phyloP scores from a whole-genome alignment of 2,329 filamentous ascomycete genomes.

The Dothiorella sarmentorum region DNA sequence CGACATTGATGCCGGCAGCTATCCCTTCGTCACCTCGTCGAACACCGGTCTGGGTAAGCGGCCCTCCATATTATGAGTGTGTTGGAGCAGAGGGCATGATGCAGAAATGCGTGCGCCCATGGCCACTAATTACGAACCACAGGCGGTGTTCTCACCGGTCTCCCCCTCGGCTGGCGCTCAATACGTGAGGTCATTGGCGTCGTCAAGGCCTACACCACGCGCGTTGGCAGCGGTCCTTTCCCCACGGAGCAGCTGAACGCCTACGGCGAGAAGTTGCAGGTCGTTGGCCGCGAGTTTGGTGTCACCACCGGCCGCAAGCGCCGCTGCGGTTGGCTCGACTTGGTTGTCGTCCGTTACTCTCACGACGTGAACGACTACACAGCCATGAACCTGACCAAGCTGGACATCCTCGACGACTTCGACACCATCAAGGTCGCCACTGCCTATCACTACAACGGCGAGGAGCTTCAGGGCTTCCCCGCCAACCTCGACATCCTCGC shows the following conservation, averaged over 20 bases:
- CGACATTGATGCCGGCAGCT: constrained; percentile 57
- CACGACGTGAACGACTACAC: constrained; percentile 65
- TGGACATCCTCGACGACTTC: constrained; percentile 72
- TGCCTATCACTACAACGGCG: constrained; percentile 61
- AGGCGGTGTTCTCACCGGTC: constrained; percentile 61
- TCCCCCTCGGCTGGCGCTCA: constrained; percentile 59
- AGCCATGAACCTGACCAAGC: constrained; percentile 61
- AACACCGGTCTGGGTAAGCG: constrained; percentile 31
- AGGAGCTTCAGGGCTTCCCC: constrained; percentile 61
- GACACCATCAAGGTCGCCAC: constrained; percentile 70
- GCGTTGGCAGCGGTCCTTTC: constrained; percentile 61
- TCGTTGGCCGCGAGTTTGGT: constrained; percentile 55
- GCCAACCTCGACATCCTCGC: constrained; percentile 59
- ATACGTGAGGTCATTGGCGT: constrained; percentile 63
- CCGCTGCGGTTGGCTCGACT: constrained; percentile 63
- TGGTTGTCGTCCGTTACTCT: constrained; percentile 67
- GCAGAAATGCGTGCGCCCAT: constrained; percentile 1
- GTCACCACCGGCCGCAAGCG: constrained; percentile 58
- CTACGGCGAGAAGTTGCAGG: constrained; percentile 55
- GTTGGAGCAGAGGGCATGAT: background rate
- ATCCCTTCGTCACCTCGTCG: constrained; percentile 60
- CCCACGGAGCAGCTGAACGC: constrained; percentile 63
- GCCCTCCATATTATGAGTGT: background rate
- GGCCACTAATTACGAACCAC: constrained; percentile 43
- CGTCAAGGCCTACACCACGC: constrained; percentile 65